Base-by-base conservation (phyloP, 129 eudicot genomes). In the Flaveria brownii region DNA sequence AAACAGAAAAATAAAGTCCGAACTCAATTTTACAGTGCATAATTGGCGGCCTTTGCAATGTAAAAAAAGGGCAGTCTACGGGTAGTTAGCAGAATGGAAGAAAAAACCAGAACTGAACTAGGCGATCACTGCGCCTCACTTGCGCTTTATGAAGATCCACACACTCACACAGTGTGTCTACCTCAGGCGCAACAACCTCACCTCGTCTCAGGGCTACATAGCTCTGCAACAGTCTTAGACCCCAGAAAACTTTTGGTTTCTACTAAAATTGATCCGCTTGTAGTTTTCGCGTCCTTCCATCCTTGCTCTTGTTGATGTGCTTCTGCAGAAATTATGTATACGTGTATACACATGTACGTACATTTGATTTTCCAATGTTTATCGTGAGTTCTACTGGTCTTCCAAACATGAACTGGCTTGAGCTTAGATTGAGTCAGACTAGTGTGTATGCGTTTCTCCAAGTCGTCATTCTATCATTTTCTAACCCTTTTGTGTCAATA, bases 351-450 rank as follows among this genome's bases (percentile, higher is more conserved):
- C 45, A 4, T 52, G 17, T 67, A 17, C 3, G 25, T 33, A 9
- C 22, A n/a, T 13, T 3, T 54, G 13, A 36, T 52, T 20, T 41
- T 55, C 51, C 67, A 51, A 12, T 50, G 72, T 5, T 66, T 11
- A 70, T 68, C 69, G 56, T 41, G 75, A 55, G 13, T 22, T 57
- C 30, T 2, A 50, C 45, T 15, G 25, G 47, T 56, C 67, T 26
- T 78, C 42, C 61, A 71, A 28, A 71, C 71, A 20, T 67, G 52
- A 78, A 60, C 71, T 18, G 64, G 65, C 26, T 78, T 12, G 42
- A 45, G 62, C 17, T 26, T 54, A 30, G 65, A 61, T 28, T 8
- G 26, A 59, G 77, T 78, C 65, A 60, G 72, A 57, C 55, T 13
- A 28, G 71, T 46, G 64, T 60, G 52, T 28, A 78, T 70, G 54